Evolutionary conservation across 306 rosid species (phyloP), one percentile per base, ranked within the genome.

Genomic region (Acacia confusa): DNA sequence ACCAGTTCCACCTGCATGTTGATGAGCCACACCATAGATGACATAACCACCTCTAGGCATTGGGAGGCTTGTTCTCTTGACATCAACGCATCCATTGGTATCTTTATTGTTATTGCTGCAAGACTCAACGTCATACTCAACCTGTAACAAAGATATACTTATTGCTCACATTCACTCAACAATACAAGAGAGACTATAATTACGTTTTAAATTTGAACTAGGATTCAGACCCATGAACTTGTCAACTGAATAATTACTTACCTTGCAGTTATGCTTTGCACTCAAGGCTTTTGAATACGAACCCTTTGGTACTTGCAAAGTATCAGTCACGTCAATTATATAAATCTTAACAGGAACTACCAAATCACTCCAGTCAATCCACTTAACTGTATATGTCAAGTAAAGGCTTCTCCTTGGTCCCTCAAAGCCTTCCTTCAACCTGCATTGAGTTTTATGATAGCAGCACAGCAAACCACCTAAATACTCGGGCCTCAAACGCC

Each of bases 11-110:
- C 96, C 97, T 3, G 88, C 70, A 84, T 94, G 98, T 60, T 92
- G 98, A 84, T 94, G 97, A 79, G 94, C 96, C 69, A 79, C 90
- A 76, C 88, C 96, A 65, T 94, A 94, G 79, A 94, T 40, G 14
- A 94, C 60, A 81, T 85, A 92, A 15, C 97, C 97, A 67, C 88
- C 91, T 8, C 27, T 72, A 60, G 85, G 83, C 70, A 91, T 36
- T 7, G 78, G 88, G 6, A 85, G 48, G 53, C 28, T 84, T 68
- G 88, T 61, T 60, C 69, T 77, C 79, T 64, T 87, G 4, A 66
- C 87, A 84, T 92, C 66, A 73, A 25, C 0, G 52, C 90, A 88
- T 0, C 38, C 75, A 32, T 63, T 78, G 48, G 71, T 75, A 22
- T 57, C 22, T 61, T 47, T 66, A 27, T 71, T 20, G 32, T 22